Conservation (phyloP, 1,284 basidiomycete genomes). For the Malassezia psittaci region DNA sequence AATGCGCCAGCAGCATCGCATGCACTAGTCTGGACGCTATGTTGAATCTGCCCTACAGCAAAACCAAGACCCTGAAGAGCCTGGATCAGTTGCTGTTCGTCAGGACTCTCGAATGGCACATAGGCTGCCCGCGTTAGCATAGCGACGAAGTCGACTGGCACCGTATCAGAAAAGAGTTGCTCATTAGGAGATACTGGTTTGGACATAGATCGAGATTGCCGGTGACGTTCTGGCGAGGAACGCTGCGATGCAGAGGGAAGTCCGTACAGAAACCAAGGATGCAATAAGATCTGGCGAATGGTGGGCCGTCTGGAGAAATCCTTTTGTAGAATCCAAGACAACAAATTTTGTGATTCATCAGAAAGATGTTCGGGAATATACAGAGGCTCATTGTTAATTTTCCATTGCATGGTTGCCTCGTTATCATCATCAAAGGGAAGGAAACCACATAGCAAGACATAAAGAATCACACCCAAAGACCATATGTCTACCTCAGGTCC, state of each 20-base stretch:
- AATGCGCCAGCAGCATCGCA: slow-evolving; percentile 82
- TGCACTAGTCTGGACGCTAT: slow-evolving; percentile 79
- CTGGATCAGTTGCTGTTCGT: slow-evolving; percentile 71
- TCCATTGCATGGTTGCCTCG: slow-evolving; percentile 73
- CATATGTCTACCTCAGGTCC: slow-evolving; percentile 94
- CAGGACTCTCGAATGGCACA: slow-evolving; percentile 66
- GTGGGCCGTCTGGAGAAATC: slow-evolving; percentile 66
- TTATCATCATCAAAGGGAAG: slow-evolving; percentile 97
- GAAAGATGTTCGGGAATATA: slow-evolving; percentile 72
- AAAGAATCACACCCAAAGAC: slow-evolving; percentile 91
- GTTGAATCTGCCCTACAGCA: slow-evolving; percentile 85
- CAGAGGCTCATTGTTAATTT: slow-evolving; percentile 76
- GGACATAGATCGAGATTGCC: not conserved
- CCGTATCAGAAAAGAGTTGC: too few species aligned
- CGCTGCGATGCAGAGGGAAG: slow-evolving; percentile 10
- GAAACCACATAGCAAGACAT: slow-evolving; percentile 81
- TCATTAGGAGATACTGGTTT: not conserved
- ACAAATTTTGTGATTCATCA: slow-evolving; percentile 71
- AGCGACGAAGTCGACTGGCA: slow-evolving; percentile 57
- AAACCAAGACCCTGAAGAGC: slow-evolving; percentile 68
- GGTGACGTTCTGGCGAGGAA: not conserved
- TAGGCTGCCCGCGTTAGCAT: slow-evolving; percentile 63
- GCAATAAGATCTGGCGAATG: slow-evolving; percentile 74
- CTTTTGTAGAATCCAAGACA: slow-evolving; percentile 66
- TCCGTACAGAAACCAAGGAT: slow-evolving; percentile 65